Evolutionary conservation across 208 protist species (phyloP), one percentile per base, ranked within the genome.

Genomic region (Histomonas meleagridis): DNA sequence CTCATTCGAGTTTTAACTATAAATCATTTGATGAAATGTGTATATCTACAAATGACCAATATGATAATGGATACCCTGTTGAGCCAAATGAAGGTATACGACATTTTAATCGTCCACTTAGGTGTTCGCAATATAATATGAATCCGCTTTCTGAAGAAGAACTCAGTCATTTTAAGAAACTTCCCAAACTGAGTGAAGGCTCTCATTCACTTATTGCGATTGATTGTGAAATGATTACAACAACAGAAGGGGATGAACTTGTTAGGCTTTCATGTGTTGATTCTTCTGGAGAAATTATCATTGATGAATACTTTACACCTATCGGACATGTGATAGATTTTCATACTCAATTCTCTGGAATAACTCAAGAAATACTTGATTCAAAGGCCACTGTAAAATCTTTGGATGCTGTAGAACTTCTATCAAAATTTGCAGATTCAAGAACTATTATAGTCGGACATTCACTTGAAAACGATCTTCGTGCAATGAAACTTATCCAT

Each of bases 381-480:
- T n/a, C n/a, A n/a, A 18, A 86, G 9, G 43, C 38, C 5, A 86
- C 40, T 16, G 10, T 49, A 12, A 46, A 40, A 55, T 48, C 76
- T 0, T 43, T 57, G 26, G 46, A 86, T 38, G 46, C 46, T 16
- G 40, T 86, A 10, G 18, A 86, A 86, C 26, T 43, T 32, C 46
- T 91, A n/a, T 60, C 53, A 28, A 49, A 23, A 5, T 91, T 43
- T 32, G 55, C 55, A 10, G 21, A 12, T 32, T 23, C 43, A 62
- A 46, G 69, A 28, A 69, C 92, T 28, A 94, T 94, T n/a, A 49
- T 94, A 38, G 28, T 92, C 21, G 93, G 93, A 1, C 93, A 94
- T 28, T 92, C 79, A 14, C 76, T 94, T 43, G 93, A 94, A 62
- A 94, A 94, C 53, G 93, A 94, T 72, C 57, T 94, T 38, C 14